A percentile compares a stretch with the other conserved stretches of the same genome.
phyloP scores from a whole-genome alignment of 495 filamentous ascomycete genomes.

The Aspergillus coremiiformis region DNA sequence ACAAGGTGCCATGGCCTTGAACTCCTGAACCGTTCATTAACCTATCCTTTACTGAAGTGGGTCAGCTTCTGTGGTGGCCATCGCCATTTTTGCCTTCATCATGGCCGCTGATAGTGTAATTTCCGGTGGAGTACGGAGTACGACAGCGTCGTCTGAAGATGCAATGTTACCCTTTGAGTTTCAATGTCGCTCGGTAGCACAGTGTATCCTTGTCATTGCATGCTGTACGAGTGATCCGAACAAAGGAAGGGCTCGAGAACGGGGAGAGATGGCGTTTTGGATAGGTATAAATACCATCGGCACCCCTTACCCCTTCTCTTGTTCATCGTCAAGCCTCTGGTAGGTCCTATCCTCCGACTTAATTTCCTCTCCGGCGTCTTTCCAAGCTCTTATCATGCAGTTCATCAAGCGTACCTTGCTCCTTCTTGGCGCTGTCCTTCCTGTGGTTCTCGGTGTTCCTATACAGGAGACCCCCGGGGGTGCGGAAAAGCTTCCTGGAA shows the following conservation, averaged over 20 bases:
- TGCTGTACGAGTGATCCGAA: background rate
- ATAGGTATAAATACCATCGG: slow-evolving; percentile 9
- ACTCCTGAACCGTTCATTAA: background rate
- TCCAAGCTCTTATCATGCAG: slow-evolving; percentile 13
- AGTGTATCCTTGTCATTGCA: slow-evolving; percentile 10
- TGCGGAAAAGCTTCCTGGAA: slow-evolving; percentile 17
- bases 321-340: slow-evolving; percentile 4
- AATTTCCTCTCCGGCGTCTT: background rate
- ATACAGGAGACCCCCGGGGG: slow-evolving; percentile 8
- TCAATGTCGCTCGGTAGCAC: slow-evolving; percentile 1
- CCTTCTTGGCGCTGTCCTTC: slow-evolving; percentile 21
- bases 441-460: slow-evolving; percentile 17
- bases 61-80: background rate
- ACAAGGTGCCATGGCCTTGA: background rate
- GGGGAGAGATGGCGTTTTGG: background rate
- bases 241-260: slow-evolving; percentile 2
- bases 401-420: slow-evolving; percentile 22
- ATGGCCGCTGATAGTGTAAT: slow-evolving; percentile 8
- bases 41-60: background rate
- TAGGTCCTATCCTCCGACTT: background rate
- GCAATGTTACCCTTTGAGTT: slow-evolving; percentile 25
- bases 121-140: slow-evolving; percentile 17
- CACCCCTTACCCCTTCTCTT: slow-evolving; percentile 8
- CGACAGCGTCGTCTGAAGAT: slow-evolving; percentile 16
- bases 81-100: background rate